A percentile compares a stretch with the other conserved stretches of the same genome.
Conservation (phyloP, 2,329 filamentous ascomycete genomes). For the Annulohypoxylon truncatum region DNA sequence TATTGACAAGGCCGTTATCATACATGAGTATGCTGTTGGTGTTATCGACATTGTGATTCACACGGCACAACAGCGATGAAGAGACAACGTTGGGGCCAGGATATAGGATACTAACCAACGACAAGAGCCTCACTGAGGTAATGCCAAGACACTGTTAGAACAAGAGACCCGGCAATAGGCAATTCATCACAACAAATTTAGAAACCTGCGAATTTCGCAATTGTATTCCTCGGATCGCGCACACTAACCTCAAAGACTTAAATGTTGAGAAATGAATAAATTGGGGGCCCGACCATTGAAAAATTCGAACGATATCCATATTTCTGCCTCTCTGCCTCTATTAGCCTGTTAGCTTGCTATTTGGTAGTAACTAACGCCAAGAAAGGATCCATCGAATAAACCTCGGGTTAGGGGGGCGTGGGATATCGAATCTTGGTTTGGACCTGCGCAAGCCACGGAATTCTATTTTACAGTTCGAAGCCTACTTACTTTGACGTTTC, state of each 20-base stretch:
- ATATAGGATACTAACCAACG: background rate
- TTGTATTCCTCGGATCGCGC: background rate
- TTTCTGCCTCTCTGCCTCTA: background rate
- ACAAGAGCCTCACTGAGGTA: conserved; percentile 6
- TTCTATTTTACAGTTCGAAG: background rate
- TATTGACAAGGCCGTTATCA: background rate
- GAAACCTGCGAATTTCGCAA: background rate
- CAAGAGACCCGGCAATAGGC: background rate
- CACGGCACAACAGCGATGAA: background rate
- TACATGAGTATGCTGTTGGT: background rate
- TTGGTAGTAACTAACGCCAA: background rate
- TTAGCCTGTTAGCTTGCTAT: background rate
- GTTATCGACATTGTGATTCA: background rate
- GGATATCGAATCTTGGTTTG: background rate
- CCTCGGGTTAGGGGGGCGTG: background rate
- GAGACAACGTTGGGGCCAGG: background rate
- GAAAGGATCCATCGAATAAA: conserved; percentile 1
- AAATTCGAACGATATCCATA: background rate
- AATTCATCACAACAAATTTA: background rate
- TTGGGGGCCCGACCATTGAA: background rate
- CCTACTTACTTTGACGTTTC: background rate
- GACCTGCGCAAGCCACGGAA: background rate
- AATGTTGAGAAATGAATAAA: background rate
- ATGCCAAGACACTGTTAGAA: conserved; percentile 1
- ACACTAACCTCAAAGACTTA: background rate